Percentiles rank a stretch among this genome's conserved stretches.
These are phyloP conservation scores for Kurtzmaniella quercitrusa DNA, from an alignment of 1,139 yeast genomes.

Conservation along the genomic window DNA sequence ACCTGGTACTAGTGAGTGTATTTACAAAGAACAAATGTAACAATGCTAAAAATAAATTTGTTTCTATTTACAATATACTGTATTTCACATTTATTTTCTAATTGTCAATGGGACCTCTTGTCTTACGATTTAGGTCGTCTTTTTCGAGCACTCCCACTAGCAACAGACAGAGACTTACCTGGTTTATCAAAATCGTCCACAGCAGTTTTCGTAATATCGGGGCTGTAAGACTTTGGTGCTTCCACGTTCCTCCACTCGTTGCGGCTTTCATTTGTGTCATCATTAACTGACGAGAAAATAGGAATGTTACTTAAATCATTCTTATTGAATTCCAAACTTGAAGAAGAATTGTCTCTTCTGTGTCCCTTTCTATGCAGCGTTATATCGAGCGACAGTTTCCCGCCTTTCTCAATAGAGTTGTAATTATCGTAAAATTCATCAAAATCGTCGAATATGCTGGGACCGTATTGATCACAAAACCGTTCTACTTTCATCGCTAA, in stretches of 20 bases:
- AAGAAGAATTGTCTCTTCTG: conserved; percentile 2
- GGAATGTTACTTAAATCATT: conserved; percentile 29
- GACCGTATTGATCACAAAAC: conserved; percentile 70
- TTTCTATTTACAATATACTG: too few relatives aligned
- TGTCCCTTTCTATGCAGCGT: conserved; percentile 4
- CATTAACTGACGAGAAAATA: conserved; percentile 21
- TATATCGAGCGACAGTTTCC: conserved; percentile 1
- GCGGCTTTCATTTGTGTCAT: conserved; percentile 10
- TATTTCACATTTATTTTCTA: too few relatives aligned
- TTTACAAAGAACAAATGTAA: too few relatives aligned
- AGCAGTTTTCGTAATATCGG: too few relatives aligned
- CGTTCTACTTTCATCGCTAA: conserved; percentile 61
- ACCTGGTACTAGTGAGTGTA: too few relatives aligned
- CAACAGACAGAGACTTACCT: not conserved
- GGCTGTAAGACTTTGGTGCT: not conserved
- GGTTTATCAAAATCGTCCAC: conserved; percentile 1
- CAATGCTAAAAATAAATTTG: too few relatives aligned
- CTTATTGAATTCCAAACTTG: conserved; percentile 12
- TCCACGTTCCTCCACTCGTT: conserved; percentile 11
- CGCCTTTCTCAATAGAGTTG: conserved; percentile 13
- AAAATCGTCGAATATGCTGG: conserved; percentile 69
- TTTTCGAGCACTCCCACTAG: too few relatives aligned
- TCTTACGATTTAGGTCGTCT: too few relatives aligned
- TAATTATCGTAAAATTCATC: conserved; percentile 28
- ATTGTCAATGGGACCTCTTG: not conserved